Evolutionary conservation across 768 basidiomycete species (phyloP), one percentile per base, ranked within the genome.

Genomic region (Hypholoma fasciculare): DNA sequence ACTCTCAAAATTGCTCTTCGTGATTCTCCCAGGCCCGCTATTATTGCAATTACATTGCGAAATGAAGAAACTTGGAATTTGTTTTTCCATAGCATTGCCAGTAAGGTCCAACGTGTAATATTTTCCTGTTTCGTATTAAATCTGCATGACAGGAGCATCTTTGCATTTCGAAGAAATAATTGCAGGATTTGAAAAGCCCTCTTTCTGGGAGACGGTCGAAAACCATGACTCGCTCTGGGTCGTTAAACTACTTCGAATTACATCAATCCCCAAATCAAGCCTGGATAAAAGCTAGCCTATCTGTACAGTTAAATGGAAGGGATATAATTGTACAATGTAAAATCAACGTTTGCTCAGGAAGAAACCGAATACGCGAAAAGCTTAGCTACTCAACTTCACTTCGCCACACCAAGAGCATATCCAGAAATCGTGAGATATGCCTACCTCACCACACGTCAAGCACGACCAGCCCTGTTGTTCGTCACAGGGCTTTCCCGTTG

Each of bases 361-460:
- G 30, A 34, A 34, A 34, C 9, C 9, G 30, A 34, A 34, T 34
- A 5, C 30, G 3, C 26, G 19, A 14, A 23, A 27, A 12, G 16
- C 48, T 47, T 57, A 78, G 61, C 74, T 78, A 13, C 52, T 63
- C 17, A 67, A 55, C 61, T 92, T 92, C 52, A 93, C 78, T 17
- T 76, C 73, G 14, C 91, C 91, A 67, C 92, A 95, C 54, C 78
- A 81, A 14, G 72, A 71, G 74, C 94, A 95, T 49, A 85, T 87
- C 91, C 89, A 94, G 59, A 85, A 81, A 19, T 85, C 79, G 60
- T 82, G 81, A 2, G 82, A 79, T 69, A 86, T 88, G 23, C 81
- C 84, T 36, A 67, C 69, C 68, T 88, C 83, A 20, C 85, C 84
- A 61, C 91, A 94, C 19, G 76, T 72, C 11, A 75, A 68, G 66